Percentiles rank a stretch among this genome's conserved stretches.
Conservation (phyloP, 192 early-diverging fungal genomes). For the Entomortierella beljakovae region DNA sequence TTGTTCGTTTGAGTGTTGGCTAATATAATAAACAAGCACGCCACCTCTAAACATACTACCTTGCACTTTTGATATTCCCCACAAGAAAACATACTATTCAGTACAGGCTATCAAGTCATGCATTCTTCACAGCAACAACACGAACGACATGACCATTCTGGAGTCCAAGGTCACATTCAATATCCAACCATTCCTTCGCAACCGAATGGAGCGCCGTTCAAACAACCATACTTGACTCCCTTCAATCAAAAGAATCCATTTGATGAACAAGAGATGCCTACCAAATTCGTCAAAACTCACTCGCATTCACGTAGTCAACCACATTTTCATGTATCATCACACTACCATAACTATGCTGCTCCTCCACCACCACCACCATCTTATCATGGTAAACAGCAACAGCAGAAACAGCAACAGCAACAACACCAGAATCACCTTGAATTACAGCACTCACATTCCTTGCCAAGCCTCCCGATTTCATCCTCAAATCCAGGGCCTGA, state of each 20-base stretch:
- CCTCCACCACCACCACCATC: conserved; percentile 22
- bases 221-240: not conserved
- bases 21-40: too few species aligned
- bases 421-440: conserved; percentile 18
- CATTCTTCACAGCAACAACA: conserved; percentile 16
- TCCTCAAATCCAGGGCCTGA: not conserved
- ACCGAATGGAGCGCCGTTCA: not conserved
- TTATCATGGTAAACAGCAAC: not conserved
- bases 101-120: too few species aligned
- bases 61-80: too few species aligned
- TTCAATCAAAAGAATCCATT: conserved; percentile 1
- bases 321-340: conserved; percentile 8
- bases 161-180: conserved; percentile 12
- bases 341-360: conserved; percentile 21
- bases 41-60: too few species aligned
- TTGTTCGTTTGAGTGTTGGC: too few species aligned
- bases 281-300: conserved; percentile 2
- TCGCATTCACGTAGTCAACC: conserved; percentile 16
- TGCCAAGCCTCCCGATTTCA: not conserved
- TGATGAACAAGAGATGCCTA: not conserved
- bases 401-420: conserved; percentile 11
- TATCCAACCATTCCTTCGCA: not conserved
- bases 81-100: too few species aligned
- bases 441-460: conserved; percentile 24
- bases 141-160: not conserved